These are phyloP conservation scores for Metroxylon sagu DNA, from an alignment of 176 grass and related monocot genomes.

Conservation along the genomic window DNA sequence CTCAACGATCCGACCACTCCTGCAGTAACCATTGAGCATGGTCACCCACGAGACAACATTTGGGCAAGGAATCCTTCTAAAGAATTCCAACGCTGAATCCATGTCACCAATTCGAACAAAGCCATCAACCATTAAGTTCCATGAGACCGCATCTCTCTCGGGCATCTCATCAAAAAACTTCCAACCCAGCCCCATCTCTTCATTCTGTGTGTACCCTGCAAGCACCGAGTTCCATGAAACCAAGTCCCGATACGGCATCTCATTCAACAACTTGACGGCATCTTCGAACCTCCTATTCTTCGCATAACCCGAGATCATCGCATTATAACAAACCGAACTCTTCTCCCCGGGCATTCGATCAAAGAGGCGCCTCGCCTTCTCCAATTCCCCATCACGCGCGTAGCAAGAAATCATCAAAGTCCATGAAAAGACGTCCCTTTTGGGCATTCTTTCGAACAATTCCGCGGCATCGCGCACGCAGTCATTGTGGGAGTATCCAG, in stretches of 20 bases:
- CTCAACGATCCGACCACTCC: constrained; percentile 21
- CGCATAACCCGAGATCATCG: constrained; percentile 51
- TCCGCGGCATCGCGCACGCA: constrained; percentile 17
- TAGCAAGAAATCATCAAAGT: constrained; percentile 54
- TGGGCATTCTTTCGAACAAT: constrained; percentile 48
- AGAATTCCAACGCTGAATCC: constrained; percentile 20
- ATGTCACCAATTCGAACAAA: constrained; percentile 36
- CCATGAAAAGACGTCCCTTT: constrained; percentile 33
- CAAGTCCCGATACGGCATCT: constrained; percentile 21
- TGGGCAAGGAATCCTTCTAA: constrained; percentile 32
- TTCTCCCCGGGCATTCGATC: constrained; percentile 39
- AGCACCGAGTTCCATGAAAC: constrained; percentile 50
- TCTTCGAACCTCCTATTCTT: constrained; percentile 41
- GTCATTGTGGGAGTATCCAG: constrained; percentile 28
- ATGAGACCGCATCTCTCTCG: constrained; percentile 37
- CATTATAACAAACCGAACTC: constrained; percentile 43
- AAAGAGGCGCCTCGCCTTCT: constrained; percentile 25
- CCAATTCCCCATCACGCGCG: constrained; percentile 26
- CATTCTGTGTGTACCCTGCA: constrained; percentile 27
- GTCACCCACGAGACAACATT: constrained; percentile 55
- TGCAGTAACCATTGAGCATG: constrained; percentile 43
- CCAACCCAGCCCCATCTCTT: constrained; percentile 14
- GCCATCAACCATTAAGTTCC: constrained; percentile 62
- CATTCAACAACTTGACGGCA: constrained; percentile 21
- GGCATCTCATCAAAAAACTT: constrained; percentile 41